Conservation (phyloP, 495 filamentous ascomycete genomes). For the Massariosphaeria phaeospora region DNA sequence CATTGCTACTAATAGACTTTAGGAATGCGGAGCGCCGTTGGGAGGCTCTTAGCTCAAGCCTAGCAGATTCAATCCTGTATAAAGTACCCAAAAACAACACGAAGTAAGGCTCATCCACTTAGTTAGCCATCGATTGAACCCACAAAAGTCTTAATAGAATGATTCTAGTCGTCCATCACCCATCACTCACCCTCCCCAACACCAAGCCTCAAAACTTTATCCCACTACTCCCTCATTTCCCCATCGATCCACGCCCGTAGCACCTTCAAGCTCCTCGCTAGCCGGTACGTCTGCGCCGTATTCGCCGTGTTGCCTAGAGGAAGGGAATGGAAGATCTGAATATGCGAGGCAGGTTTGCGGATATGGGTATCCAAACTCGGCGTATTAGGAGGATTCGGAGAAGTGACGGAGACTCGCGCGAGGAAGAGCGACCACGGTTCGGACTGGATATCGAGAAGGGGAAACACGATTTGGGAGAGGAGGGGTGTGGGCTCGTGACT, state of each 20-base stretch:
- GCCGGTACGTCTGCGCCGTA: slow-evolving; percentile 15
- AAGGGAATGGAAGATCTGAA: slow-evolving; percentile 15
- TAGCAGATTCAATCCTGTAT: too few relatives aligned
- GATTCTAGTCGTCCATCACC: background rate
- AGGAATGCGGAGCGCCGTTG: too few relatives aligned
- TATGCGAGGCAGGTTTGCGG: slow-evolving; percentile 14
- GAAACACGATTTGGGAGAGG: slow-evolving; percentile 18
- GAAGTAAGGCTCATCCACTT: too few relatives aligned
- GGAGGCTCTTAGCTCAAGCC: too few relatives aligned
- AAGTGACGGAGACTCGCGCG: slow-evolving; percentile 3
- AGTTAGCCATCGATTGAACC: too few relatives aligned
- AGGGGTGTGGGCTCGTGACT: slow-evolving; percentile 8
- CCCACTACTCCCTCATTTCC: slow-evolving; percentile 14
- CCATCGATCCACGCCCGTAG: slow-evolving; percentile 15
- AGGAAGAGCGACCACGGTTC: slow-evolving; percentile 20
- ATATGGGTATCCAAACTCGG: slow-evolving; percentile 17
- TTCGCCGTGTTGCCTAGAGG: slow-evolving; percentile 10
- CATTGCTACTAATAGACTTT: too few relatives aligned
- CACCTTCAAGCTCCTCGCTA: slow-evolving; percentile 19
- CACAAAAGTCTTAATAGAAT: background rate
- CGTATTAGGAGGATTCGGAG: slow-evolving; percentile 9
- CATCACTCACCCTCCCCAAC: background rate
- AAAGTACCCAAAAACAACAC: too few relatives aligned
- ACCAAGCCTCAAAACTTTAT: slow-evolving; percentile 6
- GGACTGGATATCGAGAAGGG: slow-evolving; percentile 13